Percentiles rank a stretch among this genome's conserved stretches.
Evolutionary conservation across 129 eudicot species (phyloP).

Genomic region (Ambrosia artemisiifolia): DNA sequence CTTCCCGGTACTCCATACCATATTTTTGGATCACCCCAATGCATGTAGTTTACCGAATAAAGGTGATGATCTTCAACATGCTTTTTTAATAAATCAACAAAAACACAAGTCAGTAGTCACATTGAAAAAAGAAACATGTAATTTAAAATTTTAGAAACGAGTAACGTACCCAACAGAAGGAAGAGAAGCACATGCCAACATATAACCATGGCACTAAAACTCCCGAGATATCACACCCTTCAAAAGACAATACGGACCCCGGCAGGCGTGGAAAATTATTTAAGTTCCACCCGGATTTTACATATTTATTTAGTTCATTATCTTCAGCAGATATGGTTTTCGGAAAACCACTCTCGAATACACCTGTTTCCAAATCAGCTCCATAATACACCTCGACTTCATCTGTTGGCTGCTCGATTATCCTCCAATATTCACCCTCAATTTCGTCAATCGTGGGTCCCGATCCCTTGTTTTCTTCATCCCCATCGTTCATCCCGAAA

Average conservation of each 20-base stretch:
- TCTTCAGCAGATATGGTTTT: constrained; percentile 30
- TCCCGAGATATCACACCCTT: constrained; percentile 67
- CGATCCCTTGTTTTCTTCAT: constrained; percentile 22
- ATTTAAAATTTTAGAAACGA: neutral
- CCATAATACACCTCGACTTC: constrained; percentile 89
- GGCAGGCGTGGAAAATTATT: constrained; percentile 67
- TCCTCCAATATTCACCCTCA: constrained; percentile 90
- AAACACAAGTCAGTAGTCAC: constrained; percentile 7
- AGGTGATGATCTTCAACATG: constrained; percentile 93
- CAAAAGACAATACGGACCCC: constrained; percentile 67
- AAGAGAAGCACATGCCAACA: constrained; percentile 87
- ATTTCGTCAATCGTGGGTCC: constrained; percentile 63
- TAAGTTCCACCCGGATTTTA: constrained; percentile 67
- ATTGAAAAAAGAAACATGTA: neutral
- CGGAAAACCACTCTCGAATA: constrained; percentile 68
- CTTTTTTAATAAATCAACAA: constrained; percentile 28
- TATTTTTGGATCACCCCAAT: constrained; percentile 77
- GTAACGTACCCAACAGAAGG: constrained; percentile 75
- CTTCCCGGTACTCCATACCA: constrained; percentile 87
- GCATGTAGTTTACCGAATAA: constrained; percentile 70
- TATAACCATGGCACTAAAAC: constrained; percentile 85
- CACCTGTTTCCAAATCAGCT: constrained; percentile 78
- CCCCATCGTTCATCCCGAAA: constrained; percentile 42
- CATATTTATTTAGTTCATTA: constrained; percentile 34
- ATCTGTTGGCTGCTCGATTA: constrained; percentile 78